phyloP scores from a whole-genome alignment of 441 rosid species.

The Lepidium campestre region DNA sequence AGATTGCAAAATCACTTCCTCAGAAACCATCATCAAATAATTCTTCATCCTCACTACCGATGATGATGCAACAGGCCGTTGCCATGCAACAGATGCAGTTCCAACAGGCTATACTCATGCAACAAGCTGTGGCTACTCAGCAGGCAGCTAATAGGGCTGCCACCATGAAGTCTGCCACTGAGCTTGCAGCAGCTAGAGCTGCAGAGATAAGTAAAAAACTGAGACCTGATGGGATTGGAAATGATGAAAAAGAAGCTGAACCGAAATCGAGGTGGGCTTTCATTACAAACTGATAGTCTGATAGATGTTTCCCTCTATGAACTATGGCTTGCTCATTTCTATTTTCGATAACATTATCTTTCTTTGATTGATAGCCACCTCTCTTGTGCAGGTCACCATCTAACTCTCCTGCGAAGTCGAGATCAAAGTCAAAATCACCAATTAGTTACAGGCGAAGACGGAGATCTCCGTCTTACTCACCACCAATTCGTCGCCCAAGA shows the following conservation, averaged over 20 bases:
- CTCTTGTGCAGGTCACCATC: slow-evolving; percentile 73
- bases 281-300: neutral
- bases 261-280: slow-evolving; percentile 55
- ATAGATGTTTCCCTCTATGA: too few species aligned
- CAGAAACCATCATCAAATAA: slow-evolving; percentile 54
- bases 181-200: slow-evolving; percentile 95
- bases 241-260: slow-evolving; percentile 57
- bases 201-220: slow-evolving; percentile 93
- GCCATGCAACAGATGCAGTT: slow-evolving; percentile 99
- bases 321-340: neutral
- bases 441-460: slow-evolving; percentile 48
- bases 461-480: slow-evolving; percentile 72
- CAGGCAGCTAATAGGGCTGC: slow-evolving; percentile 97
- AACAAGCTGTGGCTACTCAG: slow-evolving; percentile 89
- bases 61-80: slow-evolving; percentile 99
- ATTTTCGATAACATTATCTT: neutral
- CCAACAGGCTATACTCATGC: slow-evolving; percentile 97
- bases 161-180: slow-evolving; percentile 94
- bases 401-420: slow-evolving; percentile 53
- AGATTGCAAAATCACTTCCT: slow-evolving; percentile 95
- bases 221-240: slow-evolving; percentile 74
- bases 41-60: slow-evolving; percentile 79
- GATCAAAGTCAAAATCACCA: slow-evolving; percentile 82
- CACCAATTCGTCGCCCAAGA: slow-evolving; percentile 53
- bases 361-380: slow-evolving; percentile 2